These are phyloP conservation scores for Parathielavia appendiculata DNA, from an alignment of 495 filamentous ascomycete species.

Conservation along the genomic window DNA sequence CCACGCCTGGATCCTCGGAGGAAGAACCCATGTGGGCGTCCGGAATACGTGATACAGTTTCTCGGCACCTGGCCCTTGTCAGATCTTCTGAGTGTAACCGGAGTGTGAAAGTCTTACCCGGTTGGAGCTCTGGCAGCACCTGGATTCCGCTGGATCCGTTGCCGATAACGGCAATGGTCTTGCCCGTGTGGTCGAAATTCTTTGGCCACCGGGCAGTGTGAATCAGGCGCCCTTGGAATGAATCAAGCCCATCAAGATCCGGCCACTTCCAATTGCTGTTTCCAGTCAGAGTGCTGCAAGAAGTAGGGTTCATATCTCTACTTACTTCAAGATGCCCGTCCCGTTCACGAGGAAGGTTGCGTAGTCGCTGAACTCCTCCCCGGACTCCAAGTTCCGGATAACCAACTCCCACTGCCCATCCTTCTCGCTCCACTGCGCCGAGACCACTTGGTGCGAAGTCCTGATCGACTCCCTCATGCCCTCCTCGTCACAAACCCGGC, in stretches of 20 bases:
- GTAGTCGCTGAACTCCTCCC: conserved; percentile 41
- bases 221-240: conserved; percentile 50
- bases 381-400: conserved; percentile 44
- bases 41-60: conserved; percentile 49
- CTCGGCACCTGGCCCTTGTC: conserved; percentile 34
- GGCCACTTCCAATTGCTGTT: conserved; percentile 59
- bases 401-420: conserved; percentile 48
- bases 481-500: conserved; percentile 50
- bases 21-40: conserved; percentile 63
- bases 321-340: conserved; percentile 55
- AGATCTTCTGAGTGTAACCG: conserved; percentile 9
- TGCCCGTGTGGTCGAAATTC: conserved; percentile 49
- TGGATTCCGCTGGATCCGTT: conserved; percentile 56
- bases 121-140: conserved; percentile 56
- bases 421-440: conserved; percentile 40
- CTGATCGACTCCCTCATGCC: conserved; percentile 49
- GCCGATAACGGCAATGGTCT: conserved; percentile 56
- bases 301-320: not conserved
- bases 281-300: conserved; percentile 3
- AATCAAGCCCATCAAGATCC: conserved; percentile 44
- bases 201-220: conserved; percentile 59
- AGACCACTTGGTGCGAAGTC: conserved; percentile 36
- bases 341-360: conserved; percentile 56
- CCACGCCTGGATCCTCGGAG: conserved; percentile 46
- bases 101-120: conserved; percentile 35